Evolutionary conservation across 179 eudicot species (phyloP).

Genomic region (Heliamphora pulchella): DNA sequence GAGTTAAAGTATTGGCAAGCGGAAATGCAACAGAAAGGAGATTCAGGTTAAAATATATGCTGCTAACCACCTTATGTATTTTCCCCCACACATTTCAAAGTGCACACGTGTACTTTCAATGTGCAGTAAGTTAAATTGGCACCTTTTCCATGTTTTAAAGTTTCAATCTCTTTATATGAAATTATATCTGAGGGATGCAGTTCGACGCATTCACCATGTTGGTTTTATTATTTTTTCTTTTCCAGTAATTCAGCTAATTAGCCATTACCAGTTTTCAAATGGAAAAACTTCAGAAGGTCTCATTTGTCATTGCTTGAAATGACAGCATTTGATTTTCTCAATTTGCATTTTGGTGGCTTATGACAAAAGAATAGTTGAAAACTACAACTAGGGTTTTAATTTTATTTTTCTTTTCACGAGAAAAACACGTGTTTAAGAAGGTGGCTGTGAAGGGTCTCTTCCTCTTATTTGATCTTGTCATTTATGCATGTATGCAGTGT

Average conservation of each 20-base stretch:
- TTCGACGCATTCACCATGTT: neutral
- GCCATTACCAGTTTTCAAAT: neutral
- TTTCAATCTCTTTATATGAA: neutral
- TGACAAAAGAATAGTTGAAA: neutral
- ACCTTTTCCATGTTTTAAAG: neutral
- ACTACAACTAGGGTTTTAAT: neutral
- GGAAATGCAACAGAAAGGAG: constrained; percentile 97
- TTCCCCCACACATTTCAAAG: neutral
- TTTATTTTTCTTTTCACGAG: too few relatives aligned
- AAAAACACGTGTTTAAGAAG: neutral
- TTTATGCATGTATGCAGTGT: constrained; percentile 44
- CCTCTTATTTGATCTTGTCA: constrained; percentile 6
- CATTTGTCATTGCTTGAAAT: neutral
- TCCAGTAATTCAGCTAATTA: neutral
- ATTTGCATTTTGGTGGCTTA: neutral
- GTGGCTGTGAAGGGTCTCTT: too few relatives aligned
- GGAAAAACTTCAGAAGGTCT: neutral
- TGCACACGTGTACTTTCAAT: neutral
- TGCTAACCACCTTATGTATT: constrained; percentile 7
- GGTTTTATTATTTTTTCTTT: neutral
- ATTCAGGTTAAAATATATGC: constrained; percentile 55
- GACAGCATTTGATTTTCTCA: neutral
- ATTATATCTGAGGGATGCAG: neutral
- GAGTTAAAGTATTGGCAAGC: constrained; percentile 96
- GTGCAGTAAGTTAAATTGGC: neutral